Evolutionary conservation across 139 green algal species (phyloP).

Genomic region (Eudorina sp.): DNA sequence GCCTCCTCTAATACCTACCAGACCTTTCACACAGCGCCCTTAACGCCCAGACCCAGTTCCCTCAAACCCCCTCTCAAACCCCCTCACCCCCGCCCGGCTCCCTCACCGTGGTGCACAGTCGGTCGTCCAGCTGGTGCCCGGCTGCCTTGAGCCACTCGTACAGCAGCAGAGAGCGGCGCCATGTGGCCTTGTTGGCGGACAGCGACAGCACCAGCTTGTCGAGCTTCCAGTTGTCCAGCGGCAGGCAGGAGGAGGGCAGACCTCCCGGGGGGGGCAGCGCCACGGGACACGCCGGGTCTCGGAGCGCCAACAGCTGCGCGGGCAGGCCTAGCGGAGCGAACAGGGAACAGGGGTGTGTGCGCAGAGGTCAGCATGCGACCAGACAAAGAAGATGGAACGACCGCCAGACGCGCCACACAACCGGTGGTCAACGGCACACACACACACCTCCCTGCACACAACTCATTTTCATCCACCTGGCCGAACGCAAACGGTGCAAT

Average conservation of each 20-base stretch:
- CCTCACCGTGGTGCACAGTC: constrained; percentile 86
- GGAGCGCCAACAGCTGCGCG: constrained; percentile 54
- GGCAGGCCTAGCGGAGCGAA: constrained; percentile 46
- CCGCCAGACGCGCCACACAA: too few relatives aligned
- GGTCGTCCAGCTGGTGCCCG: constrained; percentile 81
- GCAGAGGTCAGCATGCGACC: too few relatives aligned
- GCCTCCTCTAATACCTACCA: too few relatives aligned
- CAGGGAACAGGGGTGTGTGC: neutral
- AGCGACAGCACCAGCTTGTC: constrained; percentile 87
- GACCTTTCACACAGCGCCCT: too few relatives aligned
- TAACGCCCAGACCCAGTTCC: too few relatives aligned
- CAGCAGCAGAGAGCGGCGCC: constrained; percentile 80
- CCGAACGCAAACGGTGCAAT: too few relatives aligned
- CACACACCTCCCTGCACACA: too few relatives aligned
- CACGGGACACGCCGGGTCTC: constrained; percentile 56
- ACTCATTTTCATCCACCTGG: too few relatives aligned
- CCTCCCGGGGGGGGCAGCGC: constrained; percentile 52
- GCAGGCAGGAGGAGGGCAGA: constrained; percentile 46
- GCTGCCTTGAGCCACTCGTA: constrained; percentile 82
- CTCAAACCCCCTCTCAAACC: too few relatives aligned
- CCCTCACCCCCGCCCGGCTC: neutral
- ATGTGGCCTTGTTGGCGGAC: constrained; percentile 81
- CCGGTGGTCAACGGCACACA: too few relatives aligned
- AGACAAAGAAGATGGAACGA: too few relatives aligned
- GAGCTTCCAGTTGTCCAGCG: constrained; percentile 83